phyloP scores from a whole-genome alignment of 2,329 filamentous ascomycete genomes.

The Fusarium haematococcum region DNA sequence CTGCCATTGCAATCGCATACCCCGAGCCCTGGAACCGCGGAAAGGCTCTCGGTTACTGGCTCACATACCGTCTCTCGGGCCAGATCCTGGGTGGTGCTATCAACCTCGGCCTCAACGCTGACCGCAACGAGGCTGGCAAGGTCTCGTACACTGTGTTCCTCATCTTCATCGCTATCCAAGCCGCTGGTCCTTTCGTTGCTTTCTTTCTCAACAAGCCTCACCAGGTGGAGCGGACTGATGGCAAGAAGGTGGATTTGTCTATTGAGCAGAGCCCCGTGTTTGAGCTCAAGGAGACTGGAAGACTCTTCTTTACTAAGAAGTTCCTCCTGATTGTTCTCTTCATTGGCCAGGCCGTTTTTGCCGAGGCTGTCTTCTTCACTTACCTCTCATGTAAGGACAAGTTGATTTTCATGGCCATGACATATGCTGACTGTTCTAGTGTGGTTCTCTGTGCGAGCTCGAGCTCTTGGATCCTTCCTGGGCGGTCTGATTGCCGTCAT shows the following conservation, averaged over 20 bases:
- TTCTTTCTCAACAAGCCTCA: slow-evolving; percentile 71
- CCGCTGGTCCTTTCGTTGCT: slow-evolving; percentile 72
- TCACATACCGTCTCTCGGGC: slow-evolving; percentile 68
- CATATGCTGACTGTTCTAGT: slow-evolving; percentile 48
- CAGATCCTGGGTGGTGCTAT: slow-evolving; percentile 80
- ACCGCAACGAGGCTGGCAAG: slow-evolving; percentile 68
- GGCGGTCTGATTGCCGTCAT: slow-evolving; percentile 75
- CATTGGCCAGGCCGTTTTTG: slow-evolving; percentile 78
- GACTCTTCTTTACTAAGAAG: slow-evolving; percentile 68
- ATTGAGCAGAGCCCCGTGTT: slow-evolving; percentile 67
- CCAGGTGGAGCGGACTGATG: slow-evolving; percentile 74
- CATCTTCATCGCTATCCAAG: slow-evolving; percentile 78
- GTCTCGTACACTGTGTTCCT: slow-evolving; percentile 78
- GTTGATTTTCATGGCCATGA: fast-evolving
- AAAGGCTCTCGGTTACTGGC: slow-evolving; percentile 75
- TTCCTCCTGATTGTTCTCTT: slow-evolving; percentile 75
- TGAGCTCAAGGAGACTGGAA: slow-evolving; percentile 71
- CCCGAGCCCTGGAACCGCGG: slow-evolving; percentile 77
- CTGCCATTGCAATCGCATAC: slow-evolving; percentile 78
- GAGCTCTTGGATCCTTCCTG: slow-evolving; percentile 78
- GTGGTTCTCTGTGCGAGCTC: slow-evolving; percentile 77
- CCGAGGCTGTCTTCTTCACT: slow-evolving; percentile 79
- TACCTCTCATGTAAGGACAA: slow-evolving; percentile 58
- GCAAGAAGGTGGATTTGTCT: slow-evolving; percentile 68
- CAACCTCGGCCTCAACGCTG: slow-evolving; percentile 74